Base-by-base conservation (phyloP, 495 filamentous ascomycete species). In the Copromyces sp. region DNA sequence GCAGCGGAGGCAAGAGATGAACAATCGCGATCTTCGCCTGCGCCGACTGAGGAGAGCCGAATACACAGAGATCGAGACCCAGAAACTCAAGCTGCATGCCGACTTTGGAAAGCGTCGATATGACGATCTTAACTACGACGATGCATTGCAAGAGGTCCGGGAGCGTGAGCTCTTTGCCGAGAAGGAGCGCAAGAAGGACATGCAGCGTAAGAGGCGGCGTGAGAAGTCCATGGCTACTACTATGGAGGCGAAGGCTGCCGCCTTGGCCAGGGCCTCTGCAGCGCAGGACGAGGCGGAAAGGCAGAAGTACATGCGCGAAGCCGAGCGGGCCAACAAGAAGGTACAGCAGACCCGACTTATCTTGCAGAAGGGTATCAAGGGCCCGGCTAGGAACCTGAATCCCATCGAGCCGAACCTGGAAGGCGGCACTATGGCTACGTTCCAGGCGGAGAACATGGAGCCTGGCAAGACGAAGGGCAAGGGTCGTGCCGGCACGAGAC, bases 111-210 rank as follows among this genome's bases (percentile, higher is more conserved):
- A 87, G 71, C 77, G 81, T 29, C 82, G 86, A 32, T 88, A 82
- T 73, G 82, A 84, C 69, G 81, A 84, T 16, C 68, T 84, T 9
- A 78, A 86, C 74, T 85, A 83, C 76, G 85, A 89, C 5, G 90
- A 89, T 16, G 95, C 94, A 20, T 85, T 94, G 70, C 87, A 91
- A 61, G 90, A 97, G 75, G 95, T 99, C 2, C 92, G 95, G 73
- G 90, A 92, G 71, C 92, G 92, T 74, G 95, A 98, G 79, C 86
- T 97, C 9, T 91, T 92, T 71, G 94, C 95, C 68, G 95, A 99
- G 79, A 99, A 98, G 80, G 96, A 98, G 82, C 93, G 96, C 38
- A 99, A 99, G 86, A 99, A 99, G 84, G 95, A 98, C 74, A 97
- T 98, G 92, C 95, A 99, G 78, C 91, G 96, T 35, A 98, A 98